A percentile compares a stretch with the other conserved stretches of the same genome.
Conservation (phyloP, 345 rosid genomes). For the Arabidopsis suecica region DNA sequence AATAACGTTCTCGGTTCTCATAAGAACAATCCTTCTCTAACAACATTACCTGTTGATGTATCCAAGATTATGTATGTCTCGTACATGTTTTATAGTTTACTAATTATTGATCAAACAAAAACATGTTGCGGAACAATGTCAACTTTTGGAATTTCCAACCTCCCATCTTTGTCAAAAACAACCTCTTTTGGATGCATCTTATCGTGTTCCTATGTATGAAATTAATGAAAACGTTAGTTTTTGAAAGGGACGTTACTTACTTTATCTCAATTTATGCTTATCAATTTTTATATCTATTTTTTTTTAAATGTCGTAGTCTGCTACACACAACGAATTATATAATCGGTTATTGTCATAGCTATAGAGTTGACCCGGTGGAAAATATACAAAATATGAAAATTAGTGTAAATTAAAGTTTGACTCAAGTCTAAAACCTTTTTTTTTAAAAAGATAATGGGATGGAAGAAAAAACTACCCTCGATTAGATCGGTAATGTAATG, state of each 20-base stretch:
- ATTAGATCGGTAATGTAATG: slow-evolving; percentile 13
- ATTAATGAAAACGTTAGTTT: slow-evolving; percentile 21
- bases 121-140: too few relatives aligned
- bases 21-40: too few relatives aligned
- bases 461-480: neutral
- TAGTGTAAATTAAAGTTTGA: slow-evolving; percentile 11
- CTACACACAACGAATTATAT: neutral
- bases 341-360: neutral
- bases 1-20: too few relatives aligned
- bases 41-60: too few relatives aligned
- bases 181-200: slow-evolving; percentile 30
- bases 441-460: neutral
- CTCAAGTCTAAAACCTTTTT: neutral
- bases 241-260: slow-evolving; percentile 36
- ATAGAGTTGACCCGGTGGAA: slow-evolving; percentile 29
- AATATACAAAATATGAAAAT: neutral
- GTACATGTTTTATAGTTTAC: too few relatives aligned
- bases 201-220: slow-evolving; percentile 14
- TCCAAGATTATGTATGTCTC: too few relatives aligned
- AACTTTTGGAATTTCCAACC: slow-evolving; percentile 18
- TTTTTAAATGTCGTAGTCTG: slow-evolving; percentile 13
- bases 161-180: slow-evolving; percentile 39
- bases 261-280: slow-evolving; percentile 3
- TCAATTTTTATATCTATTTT: neutral
- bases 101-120: too few relatives aligned